Base-by-base conservation (phyloP, 1,139 yeast genomes). In the Waltiozyma sp. region DNA sequence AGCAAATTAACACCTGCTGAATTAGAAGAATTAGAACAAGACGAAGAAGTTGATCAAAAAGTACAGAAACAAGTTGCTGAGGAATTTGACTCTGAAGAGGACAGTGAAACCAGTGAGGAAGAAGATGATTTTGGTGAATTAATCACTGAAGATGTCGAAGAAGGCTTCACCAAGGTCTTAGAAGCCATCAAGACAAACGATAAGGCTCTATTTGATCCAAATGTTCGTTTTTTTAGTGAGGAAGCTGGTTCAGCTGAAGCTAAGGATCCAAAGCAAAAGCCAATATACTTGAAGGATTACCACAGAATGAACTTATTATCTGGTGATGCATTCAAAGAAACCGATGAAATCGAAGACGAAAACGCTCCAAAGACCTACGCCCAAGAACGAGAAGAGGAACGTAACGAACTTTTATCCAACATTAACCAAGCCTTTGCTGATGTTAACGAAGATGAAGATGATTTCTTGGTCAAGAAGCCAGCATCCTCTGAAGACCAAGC, bases 81-180 rank as follows among this genome's bases (percentile, higher is more conserved):
- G 24, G 59, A 53, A 40, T 57, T 52, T 35, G 59, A 56, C n/a
- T 48, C 54, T 45, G 64, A 56, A 36, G 41, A 52, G 40, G 57
- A 48, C 15, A 44, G 42, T 24, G 48, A 48, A n/a, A 47, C 52
- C n/a, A 54, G 62, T 49, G 96, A 87, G 59, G 91, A 81, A 5
- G 99, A 93, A 62, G 99, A 93, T 58, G 96, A 89, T 49, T 82
- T 63, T 54, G 99, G 96, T 40, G 95, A 87, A 36, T 67, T 91
- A 46, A 70, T 86, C 43, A 91, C 97, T 0, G 88, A 78, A 40
- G 88, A 84, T 44, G 86, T 93, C 8, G 96, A 93, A 51, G 63
- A 70, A 16, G 94, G 94, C 11, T 81, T 93, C 52, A 69, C 74
- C 44, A 70, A 78, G 41, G 95, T 91, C 2, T 63, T 93, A 44